Conservation (phyloP, 768 basidiomycete species). For the Hirschioporus abietinus region DNA sequence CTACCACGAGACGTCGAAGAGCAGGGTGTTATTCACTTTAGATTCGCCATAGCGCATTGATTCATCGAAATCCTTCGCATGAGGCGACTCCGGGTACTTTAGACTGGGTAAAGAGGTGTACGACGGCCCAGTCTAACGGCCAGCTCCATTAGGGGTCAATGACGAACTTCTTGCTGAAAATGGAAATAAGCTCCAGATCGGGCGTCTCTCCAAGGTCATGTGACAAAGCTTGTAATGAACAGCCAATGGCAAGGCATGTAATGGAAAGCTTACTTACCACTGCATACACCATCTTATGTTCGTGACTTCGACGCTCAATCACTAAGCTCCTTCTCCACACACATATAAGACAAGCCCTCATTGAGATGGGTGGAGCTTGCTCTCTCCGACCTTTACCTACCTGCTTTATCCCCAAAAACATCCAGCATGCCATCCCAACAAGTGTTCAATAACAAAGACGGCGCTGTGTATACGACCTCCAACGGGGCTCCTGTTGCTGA, state of each 20-base stretch:
- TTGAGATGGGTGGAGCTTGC: neutral
- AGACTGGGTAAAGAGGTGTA: neutral
- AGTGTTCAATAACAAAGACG: constrained; percentile 48
- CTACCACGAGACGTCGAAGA: neutral
- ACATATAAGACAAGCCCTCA: neutral
- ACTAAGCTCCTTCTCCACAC: neutral
- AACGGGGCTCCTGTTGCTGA: constrained; percentile 72
- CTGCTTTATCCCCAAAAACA: neutral
- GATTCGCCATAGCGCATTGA: neutral
- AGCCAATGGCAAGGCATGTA: neutral
- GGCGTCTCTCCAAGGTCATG: neutral
- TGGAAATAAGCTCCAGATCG: neutral
- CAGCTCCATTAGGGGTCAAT: neutral
- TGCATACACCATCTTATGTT: neutral
- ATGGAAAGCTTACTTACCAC: neutral
- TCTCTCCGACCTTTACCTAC: neutral
- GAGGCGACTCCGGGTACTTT: neutral
- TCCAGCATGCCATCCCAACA: constrained; percentile 57
- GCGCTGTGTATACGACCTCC: constrained; percentile 76
- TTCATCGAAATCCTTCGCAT: neutral
- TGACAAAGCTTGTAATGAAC: neutral
- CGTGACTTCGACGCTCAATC: neutral
- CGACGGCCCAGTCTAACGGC: neutral
- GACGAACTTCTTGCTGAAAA: neutral
- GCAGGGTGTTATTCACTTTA: neutral